Evolutionary conservation across 2,329 filamentous ascomycete species (phyloP).

Genomic region (Neonectria faginata): DNA sequence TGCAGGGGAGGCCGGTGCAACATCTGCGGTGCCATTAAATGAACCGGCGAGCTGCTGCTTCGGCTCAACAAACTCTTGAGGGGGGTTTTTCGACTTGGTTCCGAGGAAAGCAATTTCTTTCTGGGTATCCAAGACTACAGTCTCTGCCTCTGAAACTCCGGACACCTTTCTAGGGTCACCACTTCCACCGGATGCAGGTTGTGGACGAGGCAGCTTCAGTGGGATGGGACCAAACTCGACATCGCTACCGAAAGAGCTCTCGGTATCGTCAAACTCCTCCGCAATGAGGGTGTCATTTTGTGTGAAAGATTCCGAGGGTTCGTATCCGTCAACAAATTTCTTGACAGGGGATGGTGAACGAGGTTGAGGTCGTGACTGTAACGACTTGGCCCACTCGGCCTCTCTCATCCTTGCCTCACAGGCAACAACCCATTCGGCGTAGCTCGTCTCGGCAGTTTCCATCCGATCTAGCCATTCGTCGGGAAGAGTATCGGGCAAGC

Average conservation of each 20-base stretch:
- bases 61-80: conserved; percentile 36
- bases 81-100: conserved; percentile 33
- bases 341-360: conserved; percentile 42
- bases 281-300: conserved; percentile 24
- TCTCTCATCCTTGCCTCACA: conserved; percentile 81
- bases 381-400: conserved; percentile 63
- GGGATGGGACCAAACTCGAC: conserved; percentile 37
- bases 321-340: conserved; percentile 19
- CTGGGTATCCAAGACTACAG: conserved; percentile 35
- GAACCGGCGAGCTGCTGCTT: conserved; percentile 16
- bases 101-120: conserved; percentile 26
- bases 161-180: conserved; percentile 37
- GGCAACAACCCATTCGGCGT: conserved; percentile 82
- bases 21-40: conserved; percentile 38
- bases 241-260: conserved; percentile 32
- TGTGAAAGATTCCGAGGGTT: conserved; percentile 18
- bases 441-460: conserved; percentile 81
- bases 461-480: conserved; percentile 89
- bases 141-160: conserved; percentile 42
- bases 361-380: conserved; percentile 26
- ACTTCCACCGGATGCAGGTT: conserved; percentile 10
- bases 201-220: conserved; percentile 37
- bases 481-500: conserved; percentile 83
- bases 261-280: conserved; percentile 35
- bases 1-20: conserved; percentile 12